Evolutionary conservation across 2,329 filamentous ascomycete species (phyloP), one percentile per base, ranked within the genome.

Genomic region (Ramichloridium luteum): DNA sequence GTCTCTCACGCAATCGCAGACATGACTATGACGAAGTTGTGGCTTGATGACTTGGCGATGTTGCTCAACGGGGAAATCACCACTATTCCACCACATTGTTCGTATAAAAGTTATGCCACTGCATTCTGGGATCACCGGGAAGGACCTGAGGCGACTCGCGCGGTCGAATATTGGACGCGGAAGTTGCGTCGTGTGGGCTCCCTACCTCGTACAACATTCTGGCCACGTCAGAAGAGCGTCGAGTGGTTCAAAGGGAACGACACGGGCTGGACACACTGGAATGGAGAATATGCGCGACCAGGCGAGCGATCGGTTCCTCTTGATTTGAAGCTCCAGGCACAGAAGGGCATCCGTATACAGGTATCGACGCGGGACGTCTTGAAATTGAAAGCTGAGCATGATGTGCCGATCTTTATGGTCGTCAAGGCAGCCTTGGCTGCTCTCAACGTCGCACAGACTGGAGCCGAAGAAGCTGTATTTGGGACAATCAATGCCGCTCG

Each of bases 171-270:
- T 35, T 53, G 48, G 44, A 44, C 47, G 11, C 33, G 42, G 27
- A 53, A 53, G 37, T 46, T 46, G 16, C 37, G 39, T 27, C 45
- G 48, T 14, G 45, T 53, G 27, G 43, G 45, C 9, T 29, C 36
- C n/a, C 31, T 43, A 3, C 43, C 46, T 4, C 47, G 50, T 28
- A 36, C 39, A 27, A 41, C 43, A 1, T 44, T 43, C 26, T 54
- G 49, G 47, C 50, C 50, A 13, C 37, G 40, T 8, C 49, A 53
- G 30, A 37, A 46, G 22, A 47, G 48, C 13, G 37, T 49, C 4
- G 49, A 54, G 31, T 54, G 44, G 43, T 51, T 51, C 40, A 54
- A 53, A 36, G 50, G 50, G 23, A 36, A 43, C n/a, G 49, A 54
- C 28, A 13, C 36, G 16, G 41, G 40, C 12, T 53, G 50, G 49